These are phyloP conservation scores for Vitis cinerea DNA, from an alignment of 164 flowering plant genomes.

Conservation along the genomic window DNA sequence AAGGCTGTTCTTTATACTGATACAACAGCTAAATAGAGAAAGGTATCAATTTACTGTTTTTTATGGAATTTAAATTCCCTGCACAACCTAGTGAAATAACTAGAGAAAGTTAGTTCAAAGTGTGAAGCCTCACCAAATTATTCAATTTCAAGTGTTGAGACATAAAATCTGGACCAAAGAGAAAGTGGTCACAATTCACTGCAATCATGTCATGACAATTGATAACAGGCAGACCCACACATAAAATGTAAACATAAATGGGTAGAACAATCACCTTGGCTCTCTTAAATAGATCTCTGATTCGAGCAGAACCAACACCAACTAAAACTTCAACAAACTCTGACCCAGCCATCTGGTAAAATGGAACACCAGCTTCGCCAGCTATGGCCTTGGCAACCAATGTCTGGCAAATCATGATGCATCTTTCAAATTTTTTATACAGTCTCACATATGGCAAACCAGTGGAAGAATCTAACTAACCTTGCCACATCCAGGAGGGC, in stretches of 20 bases:
- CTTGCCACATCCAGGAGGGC: constrained; percentile 99
- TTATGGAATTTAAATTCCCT: not conserved
- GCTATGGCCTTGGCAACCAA: constrained; percentile 98
- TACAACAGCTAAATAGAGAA: no score
- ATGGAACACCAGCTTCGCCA: constrained; percentile 99
- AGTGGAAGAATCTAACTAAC: constrained; percentile 34
- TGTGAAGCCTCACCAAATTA: not conserved
- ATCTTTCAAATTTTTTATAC: not conserved
- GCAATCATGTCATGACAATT: not conserved
- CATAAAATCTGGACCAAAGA: not conserved
- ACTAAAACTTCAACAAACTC: constrained; percentile 98
- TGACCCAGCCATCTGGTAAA: constrained; percentile 98
- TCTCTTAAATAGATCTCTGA: constrained; percentile 90
- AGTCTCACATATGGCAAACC: constrained; percentile 1
- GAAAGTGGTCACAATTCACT: not conserved
- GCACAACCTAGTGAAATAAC: no score
- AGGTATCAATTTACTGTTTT: no score
- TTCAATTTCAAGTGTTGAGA: not conserved
- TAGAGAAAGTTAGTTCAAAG: no score
- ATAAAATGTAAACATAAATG: not conserved
- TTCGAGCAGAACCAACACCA: constrained; percentile 99
- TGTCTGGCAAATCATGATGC: constrained; percentile 51
- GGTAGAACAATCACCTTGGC: constrained; percentile 60
- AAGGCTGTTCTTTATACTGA: no score
- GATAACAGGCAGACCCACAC: not conserved